phyloP scores from a whole-genome alignment of 768 basidiomycete genomes.

The Mycena belliarum region DNA sequence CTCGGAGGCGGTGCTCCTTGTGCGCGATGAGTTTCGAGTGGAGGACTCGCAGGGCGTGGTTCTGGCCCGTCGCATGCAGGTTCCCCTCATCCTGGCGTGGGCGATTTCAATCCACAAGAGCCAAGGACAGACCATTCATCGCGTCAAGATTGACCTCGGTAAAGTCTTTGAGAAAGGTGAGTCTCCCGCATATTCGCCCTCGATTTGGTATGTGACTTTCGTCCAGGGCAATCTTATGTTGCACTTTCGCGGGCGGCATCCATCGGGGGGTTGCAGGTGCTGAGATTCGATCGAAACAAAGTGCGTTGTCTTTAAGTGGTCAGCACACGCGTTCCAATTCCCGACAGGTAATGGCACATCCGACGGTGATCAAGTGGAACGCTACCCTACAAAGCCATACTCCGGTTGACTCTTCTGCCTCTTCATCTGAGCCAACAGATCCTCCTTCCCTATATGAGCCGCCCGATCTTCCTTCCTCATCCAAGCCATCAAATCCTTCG shows the following conservation, averaged over 20 bases:
- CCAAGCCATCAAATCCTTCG: no score
- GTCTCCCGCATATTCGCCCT: background rate
- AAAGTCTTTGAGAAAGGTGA: slow-evolving; percentile 74
- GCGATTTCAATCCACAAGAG: slow-evolving; percentile 85
- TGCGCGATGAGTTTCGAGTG: slow-evolving; percentile 53
- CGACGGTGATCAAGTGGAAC: slow-evolving; percentile 60
- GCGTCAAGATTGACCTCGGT: slow-evolving; percentile 77
- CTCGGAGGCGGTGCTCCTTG: slow-evolving; percentile 48
- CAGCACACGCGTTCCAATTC: background rate
- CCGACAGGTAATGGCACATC: slow-evolving; percentile 50
- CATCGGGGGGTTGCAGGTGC: slow-evolving; percentile 62
- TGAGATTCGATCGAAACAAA: slow-evolving; percentile 60
- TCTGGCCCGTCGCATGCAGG: slow-evolving; percentile 51
- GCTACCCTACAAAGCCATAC: slow-evolving; percentile 11
- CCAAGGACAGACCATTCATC: slow-evolving; percentile 79
- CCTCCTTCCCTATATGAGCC: no score
- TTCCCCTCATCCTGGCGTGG: slow-evolving; percentile 73
- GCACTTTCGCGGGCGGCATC: slow-evolving; percentile 66
- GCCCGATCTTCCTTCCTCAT: no score
- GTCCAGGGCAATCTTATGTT: slow-evolving; percentile 64
- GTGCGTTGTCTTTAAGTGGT: slow-evolving; percentile 29
- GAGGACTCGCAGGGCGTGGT: slow-evolving; percentile 54
- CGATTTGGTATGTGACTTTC: background rate
- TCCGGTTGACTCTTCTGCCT: background rate
- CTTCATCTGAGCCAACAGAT: no score